Conservation (phyloP, 352 stramenopile species). For the Phytopythium kandeliae region DNA sequence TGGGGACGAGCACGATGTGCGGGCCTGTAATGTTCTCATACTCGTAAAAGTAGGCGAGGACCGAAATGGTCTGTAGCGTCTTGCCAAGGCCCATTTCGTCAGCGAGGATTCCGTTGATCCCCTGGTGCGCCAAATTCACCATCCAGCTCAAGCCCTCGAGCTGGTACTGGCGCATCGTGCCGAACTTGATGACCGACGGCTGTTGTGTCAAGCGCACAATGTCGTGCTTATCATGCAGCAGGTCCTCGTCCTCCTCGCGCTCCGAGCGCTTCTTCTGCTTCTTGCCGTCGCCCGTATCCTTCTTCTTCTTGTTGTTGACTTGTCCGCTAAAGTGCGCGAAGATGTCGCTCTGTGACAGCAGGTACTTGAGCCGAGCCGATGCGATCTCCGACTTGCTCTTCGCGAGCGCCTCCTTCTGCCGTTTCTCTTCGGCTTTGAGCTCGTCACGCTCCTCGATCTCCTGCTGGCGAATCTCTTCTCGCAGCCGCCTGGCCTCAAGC, state of each 20-base stretch:
- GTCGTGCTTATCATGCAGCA: constrained; percentile 55
- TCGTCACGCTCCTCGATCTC: constrained; percentile 63
- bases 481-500: constrained; percentile 53
- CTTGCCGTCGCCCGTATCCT: constrained; percentile 31
- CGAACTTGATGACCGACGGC: constrained; percentile 90
- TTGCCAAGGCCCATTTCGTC: constrained; percentile 99
- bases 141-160: constrained; percentile 98
- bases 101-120: constrained; percentile 97
- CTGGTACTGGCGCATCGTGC: constrained; percentile 98
- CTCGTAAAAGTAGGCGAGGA: constrained; percentile 80
- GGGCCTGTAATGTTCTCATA: constrained; percentile 85
- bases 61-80: constrained; percentile 92
- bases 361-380: constrained; percentile 88
- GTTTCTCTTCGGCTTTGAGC: constrained; percentile 65
- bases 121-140: constrained; percentile 97
- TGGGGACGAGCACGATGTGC: constrained; percentile 93
- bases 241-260: constrained; percentile 72
- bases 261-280: constrained; percentile 87
- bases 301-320: constrained; percentile 68
- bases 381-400: constrained; percentile 78
- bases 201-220: constrained; percentile 90
- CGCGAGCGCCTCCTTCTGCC: constrained; percentile 74
- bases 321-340: constrained; percentile 97
- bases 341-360: constrained; percentile 96
- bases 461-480: constrained; percentile 74